These are phyloP conservation scores for Paramecium tetraurelia DNA, from an alignment of 73 alveolate genomes.

Conservation along the genomic window DNA sequence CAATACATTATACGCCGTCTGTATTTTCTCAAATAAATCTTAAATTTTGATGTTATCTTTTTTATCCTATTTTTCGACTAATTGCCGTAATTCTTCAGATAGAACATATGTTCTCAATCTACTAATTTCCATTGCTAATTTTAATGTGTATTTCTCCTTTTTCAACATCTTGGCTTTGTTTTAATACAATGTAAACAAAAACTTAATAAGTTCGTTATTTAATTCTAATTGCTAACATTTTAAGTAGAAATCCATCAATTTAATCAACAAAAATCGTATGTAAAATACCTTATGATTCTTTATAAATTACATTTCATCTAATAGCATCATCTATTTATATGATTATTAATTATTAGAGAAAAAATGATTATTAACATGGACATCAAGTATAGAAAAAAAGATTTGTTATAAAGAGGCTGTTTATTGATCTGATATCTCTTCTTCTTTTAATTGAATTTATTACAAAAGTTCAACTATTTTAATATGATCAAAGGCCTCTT, in stretches of 20 bases:
- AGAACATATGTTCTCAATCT: background rate
- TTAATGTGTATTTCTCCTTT: background rate
- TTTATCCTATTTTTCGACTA: background rate
- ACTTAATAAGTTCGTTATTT: background rate
- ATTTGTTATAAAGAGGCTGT: background rate
- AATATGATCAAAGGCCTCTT: background rate
- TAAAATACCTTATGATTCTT: background rate
- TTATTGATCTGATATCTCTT: background rate
- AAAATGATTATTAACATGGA: background rate
- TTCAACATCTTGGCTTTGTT: background rate
- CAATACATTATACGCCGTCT: background rate
- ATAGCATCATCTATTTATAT: background rate
- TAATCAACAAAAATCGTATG: background rate
- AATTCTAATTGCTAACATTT: background rate
- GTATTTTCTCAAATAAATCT: background rate
- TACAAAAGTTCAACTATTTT: background rate
- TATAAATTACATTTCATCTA: background rate
- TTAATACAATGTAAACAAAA: background rate
- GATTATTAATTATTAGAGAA: background rate
- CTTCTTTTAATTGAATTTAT: background rate
- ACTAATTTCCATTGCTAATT: background rate
- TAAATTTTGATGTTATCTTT: background rate
- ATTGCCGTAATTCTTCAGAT: background rate
- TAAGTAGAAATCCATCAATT: background rate
- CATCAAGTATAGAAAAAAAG: background rate